phyloP scores from a whole-genome alignment of 345 rosid genomes.

The Eucalyptus albens region DNA sequence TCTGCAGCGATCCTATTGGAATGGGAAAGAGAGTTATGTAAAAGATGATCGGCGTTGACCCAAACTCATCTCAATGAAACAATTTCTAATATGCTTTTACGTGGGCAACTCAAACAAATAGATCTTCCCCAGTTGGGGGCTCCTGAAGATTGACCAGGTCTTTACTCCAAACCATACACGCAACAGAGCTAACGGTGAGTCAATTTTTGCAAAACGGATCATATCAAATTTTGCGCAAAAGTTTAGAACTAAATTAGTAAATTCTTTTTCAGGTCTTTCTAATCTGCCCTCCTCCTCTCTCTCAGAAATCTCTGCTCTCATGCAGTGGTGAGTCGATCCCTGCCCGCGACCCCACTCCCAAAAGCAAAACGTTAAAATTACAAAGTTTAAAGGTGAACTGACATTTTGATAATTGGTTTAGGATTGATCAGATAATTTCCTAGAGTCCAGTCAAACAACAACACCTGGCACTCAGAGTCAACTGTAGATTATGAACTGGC shows the following conservation, averaged over 20 bases:
- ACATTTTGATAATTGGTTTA: too few species aligned
- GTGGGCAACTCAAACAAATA: not conserved
- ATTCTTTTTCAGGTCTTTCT: too few species aligned
- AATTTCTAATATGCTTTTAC: not conserved
- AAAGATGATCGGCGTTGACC: not conserved
- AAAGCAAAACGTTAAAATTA: too few species aligned
- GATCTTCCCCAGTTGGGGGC: not conserved
- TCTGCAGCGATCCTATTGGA: not conserved
- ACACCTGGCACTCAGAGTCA: not conserved
- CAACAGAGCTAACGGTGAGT: not conserved
- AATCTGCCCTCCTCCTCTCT: too few species aligned
- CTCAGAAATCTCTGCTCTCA: too few species aligned
- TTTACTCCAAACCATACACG: not conserved
- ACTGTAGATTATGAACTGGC: not conserved
- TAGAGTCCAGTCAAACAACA: not conserved
- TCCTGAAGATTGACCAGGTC: not conserved
- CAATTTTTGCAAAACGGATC: too few species aligned
- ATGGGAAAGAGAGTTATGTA: not conserved
- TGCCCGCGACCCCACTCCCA: too few species aligned
- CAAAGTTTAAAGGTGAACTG: too few species aligned
- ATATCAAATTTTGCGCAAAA: too few species aligned
- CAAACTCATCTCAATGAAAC: not conserved
- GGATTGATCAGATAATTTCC: too few species aligned
- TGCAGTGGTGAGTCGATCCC: too few species aligned
- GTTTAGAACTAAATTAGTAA: too few species aligned